A percentile compares a stretch with the other conserved stretches of the same genome.
phyloP scores from a whole-genome alignment of 2,329 filamentous ascomycete species.

The Colletotrichum phormii region DNA sequence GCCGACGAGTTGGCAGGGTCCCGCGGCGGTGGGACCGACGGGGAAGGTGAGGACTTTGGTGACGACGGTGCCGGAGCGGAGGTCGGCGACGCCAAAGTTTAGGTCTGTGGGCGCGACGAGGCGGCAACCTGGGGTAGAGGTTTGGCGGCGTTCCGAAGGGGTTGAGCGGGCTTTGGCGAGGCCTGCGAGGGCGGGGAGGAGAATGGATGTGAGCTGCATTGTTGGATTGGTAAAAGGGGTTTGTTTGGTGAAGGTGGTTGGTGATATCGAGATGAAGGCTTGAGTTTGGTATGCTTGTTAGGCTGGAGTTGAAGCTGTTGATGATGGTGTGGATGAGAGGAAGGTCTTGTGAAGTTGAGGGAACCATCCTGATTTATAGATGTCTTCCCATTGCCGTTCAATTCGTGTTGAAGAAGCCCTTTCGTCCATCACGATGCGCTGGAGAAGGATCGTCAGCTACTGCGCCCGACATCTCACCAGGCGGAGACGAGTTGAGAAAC shows the following conservation, averaged over 20 bases:
- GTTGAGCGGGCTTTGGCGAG: conserved; percentile 7
- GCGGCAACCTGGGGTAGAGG: conserved; percentile 8
- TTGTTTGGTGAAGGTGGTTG: neutral
- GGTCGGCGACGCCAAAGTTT: conserved; percentile 29
- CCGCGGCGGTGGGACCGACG: conserved; percentile 11
- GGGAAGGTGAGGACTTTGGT: conserved; percentile 23
- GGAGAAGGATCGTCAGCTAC: conserved; percentile 10
- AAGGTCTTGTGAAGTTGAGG: neutral
- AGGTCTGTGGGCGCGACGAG: conserved; percentile 19
- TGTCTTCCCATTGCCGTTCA: neutral
- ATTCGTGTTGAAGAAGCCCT: neutral
- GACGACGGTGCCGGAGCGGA: conserved; percentile 15
- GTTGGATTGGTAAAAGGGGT: neutral
- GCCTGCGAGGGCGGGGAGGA: conserved; percentile 18
- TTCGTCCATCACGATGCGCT: neutral
- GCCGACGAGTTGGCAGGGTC: conserved; percentile 29
- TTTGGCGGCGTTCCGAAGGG: conserved; percentile 16
- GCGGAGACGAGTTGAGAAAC: neutral
- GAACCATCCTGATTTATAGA: conserved; percentile 6
- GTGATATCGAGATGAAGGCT: neutral
- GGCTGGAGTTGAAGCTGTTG: conserved; percentile 6
- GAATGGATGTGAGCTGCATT: conserved; percentile 29
- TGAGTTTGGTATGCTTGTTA: neutral
- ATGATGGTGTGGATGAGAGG: conserved; percentile 3
- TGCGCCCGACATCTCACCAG: neutral